Percentiles rank a stretch among this genome's conserved stretches.
phyloP scores from a whole-genome alignment of 192 early-diverging fungal genomes.

The Allomyces arbusculus region DNA sequence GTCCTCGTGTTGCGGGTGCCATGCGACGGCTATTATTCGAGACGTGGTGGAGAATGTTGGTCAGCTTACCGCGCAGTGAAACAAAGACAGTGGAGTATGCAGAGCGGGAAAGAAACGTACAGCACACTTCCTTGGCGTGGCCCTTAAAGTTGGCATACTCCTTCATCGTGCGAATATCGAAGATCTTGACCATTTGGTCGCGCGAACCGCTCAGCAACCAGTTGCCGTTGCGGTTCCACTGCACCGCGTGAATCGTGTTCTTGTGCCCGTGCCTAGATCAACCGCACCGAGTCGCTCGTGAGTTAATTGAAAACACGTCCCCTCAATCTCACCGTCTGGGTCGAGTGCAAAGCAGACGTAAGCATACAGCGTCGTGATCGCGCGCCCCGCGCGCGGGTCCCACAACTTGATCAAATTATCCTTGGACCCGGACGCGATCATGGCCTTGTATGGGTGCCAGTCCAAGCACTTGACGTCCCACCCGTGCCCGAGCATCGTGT shows the following conservation, averaged over 20 bases:
- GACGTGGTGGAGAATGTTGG: constrained; percentile 1
- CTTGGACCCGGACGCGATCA: constrained; percentile 84
- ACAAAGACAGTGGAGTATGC: not conserved
- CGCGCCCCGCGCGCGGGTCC: constrained; percentile 83
- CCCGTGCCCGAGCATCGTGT: constrained; percentile 62
- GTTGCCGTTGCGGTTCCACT: constrained; percentile 95
- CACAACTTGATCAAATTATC: constrained; percentile 92
- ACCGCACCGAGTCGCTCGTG: not conserved
- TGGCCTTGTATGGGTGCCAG: constrained; percentile 87
- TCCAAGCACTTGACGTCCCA: constrained; percentile 95
- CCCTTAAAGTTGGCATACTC: constrained; percentile 70
- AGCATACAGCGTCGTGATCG: constrained; percentile 71
- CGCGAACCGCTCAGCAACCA: constrained; percentile 81
- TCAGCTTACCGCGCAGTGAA: not conserved
- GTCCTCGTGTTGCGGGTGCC: constrained; percentile 89
- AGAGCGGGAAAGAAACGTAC: constrained; percentile 18
- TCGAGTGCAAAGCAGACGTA: constrained; percentile 11
- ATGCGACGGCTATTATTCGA: constrained; percentile 44
- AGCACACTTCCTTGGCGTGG: constrained; percentile 71
- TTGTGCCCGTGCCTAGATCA: constrained; percentile 64
- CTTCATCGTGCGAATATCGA: constrained; percentile 84
- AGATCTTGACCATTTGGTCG: constrained; percentile 80
- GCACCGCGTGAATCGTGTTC: constrained; percentile 65
- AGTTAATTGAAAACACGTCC: no score
- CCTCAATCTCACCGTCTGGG: no score